A percentile compares a stretch with the other conserved stretches of the same genome.
phyloP scores from a whole-genome alignment of 2,329 filamentous ascomycete genomes.

The Alternaria ethzedia region DNA sequence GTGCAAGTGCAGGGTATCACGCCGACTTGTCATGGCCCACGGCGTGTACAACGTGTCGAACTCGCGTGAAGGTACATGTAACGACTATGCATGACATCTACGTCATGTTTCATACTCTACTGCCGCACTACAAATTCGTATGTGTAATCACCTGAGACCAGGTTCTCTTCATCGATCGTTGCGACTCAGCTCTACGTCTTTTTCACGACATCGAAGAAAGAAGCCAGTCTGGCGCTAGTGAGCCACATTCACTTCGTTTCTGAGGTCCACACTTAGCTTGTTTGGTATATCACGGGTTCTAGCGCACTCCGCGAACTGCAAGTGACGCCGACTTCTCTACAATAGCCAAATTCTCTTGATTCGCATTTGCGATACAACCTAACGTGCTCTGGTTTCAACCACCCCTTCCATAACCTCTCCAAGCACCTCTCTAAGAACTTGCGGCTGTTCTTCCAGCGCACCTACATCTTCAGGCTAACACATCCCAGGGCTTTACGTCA shows the following conservation, averaged over 20 bases:
- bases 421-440: neutral
- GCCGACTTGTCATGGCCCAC: neutral
- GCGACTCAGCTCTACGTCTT: neutral
- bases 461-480: neutral
- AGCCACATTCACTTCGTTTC: neutral
- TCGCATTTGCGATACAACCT: neutral
- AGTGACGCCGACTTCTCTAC: neutral
- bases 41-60: neutral
- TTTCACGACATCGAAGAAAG: neutral
- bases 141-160: no score
- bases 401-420: neutral
- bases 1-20: neutral
- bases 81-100: neutral
- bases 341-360: neutral
- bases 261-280: neutral
- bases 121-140: neutral
- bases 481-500: neutral
- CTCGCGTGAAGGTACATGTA: neutral
- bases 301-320: neutral
- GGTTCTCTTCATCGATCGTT: neutral
- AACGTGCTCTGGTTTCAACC: neutral
- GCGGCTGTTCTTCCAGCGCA: neutral
- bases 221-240: neutral
- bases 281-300: neutral
- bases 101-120: neutral